Base-by-base conservation (phyloP, 441 rosid genomes). In the Gossypium trilobum region DNA sequence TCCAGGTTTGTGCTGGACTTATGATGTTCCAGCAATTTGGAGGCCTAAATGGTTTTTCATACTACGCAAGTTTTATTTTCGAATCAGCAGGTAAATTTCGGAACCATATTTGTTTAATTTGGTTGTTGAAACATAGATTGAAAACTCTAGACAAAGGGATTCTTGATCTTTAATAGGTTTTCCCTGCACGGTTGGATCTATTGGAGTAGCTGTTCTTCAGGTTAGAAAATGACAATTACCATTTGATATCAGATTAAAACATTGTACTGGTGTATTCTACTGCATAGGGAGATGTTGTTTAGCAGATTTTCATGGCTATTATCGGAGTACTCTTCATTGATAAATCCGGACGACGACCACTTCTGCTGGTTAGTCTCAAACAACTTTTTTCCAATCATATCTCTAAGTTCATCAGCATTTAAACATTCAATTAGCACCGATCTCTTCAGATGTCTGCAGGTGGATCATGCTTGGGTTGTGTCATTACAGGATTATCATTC, bases 151-250 rank as follows among this genome's bases (percentile, higher is more conserved):
- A 13, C 13, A 20, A 59, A 19, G 52, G 56, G 56, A 68, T 31
- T 62, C 39, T 7, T 58, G 2, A 13, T 58, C 7, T 51, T 57
- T 9, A 14, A 0, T 22, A 91, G 93, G 93, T 36, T 82, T 91
- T 73, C 83, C 93, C 4, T 83, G 87, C n/a, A 85, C 78, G 9
- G 65, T 83, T 20, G 97, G 95, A 75, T 86, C 81, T 62, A 86
- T 87, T n/a, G 89, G 87, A 9, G 85, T 88, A 87, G 95, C 85
- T 57, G 57, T 79, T 23, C 88, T 89, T 58, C 91, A 89, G 88
- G 97, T 89, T 10, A 19, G 56, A 14, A 19, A 46, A 44, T 3
- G 58, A 19, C 58, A 17, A 10, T 55, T 3, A 11, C 16, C 23
- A 1, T 42, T 65, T 58, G 29, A 17, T 3, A 31, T 22, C 5